A percentile compares a stretch with the other conserved stretches of the same genome.
Evolutionary conservation across 2,329 filamentous ascomycete species (phyloP).

Genomic region (Scleromitrula shiraiana): DNA sequence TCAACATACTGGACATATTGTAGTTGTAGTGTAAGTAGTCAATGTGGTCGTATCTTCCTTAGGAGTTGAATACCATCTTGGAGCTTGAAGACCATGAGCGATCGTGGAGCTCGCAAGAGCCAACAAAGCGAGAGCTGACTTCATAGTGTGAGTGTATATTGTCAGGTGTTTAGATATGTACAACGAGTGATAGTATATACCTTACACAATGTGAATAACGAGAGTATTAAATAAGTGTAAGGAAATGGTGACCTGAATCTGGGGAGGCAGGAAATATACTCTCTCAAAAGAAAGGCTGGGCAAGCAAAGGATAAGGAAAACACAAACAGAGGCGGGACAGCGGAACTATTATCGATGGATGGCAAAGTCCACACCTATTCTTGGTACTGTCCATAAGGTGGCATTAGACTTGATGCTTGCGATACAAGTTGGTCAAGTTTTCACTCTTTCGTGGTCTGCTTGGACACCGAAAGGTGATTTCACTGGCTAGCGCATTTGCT

Average conservation of each 20-base stretch:
- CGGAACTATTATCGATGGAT: neutral
- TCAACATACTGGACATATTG: constrained; percentile 6
- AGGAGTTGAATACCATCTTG: constrained; percentile 8
- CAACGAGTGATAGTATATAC: constrained; percentile 3
- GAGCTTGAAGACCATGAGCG: constrained; percentile 4
- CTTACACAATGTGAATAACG: constrained; percentile 4
- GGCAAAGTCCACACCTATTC: neutral
- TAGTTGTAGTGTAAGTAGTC: constrained; percentile 8
- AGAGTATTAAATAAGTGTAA: constrained; percentile 1
- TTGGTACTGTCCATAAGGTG: neutral
- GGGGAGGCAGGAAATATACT: constrained; percentile 4
- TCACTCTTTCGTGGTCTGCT: neutral
- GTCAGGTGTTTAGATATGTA: neutral
- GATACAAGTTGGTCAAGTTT: constrained; percentile 3
- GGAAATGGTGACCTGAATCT: neutral
- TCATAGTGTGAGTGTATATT: constrained; percentile 5
- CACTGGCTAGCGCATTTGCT: neutral
- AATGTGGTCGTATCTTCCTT: constrained; percentile 4
- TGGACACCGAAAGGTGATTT: neutral
- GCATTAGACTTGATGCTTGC: constrained; percentile 1
- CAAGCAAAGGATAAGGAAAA: constrained; percentile 1
- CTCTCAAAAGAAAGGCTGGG: neutral
- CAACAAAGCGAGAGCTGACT: constrained; percentile 2
- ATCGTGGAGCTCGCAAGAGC: constrained; percentile 8
- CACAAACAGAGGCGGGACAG: constrained; percentile 7